These are phyloP conservation scores for Lichtheimia corymbifera DNA, from an alignment of 371 early-diverging fungal genomes.

Conservation along the genomic window DNA sequence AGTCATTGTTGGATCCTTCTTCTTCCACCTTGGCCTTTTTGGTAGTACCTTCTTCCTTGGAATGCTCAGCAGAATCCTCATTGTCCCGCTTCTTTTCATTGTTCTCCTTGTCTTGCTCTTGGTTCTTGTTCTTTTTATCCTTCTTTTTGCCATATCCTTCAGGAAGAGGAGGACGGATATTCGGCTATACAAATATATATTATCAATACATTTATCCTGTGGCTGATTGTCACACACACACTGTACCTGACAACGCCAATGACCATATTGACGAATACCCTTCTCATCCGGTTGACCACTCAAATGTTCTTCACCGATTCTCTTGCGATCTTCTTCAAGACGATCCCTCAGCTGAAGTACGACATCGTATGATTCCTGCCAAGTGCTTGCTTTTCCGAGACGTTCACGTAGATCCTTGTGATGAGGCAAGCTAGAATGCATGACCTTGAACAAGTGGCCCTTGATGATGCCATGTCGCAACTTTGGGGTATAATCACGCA, in stretches of 20 bases:
- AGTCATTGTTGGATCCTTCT: background rate
- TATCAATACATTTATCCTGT: background rate
- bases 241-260: slow-evolving; percentile 61
- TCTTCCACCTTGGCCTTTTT: slow-evolving; percentile 15
- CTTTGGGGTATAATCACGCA: slow-evolving; percentile 36
- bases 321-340: slow-evolving; percentile 49
- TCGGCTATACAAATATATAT: slow-evolving; percentile 59
- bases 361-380: slow-evolving; percentile 65
- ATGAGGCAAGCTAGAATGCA: slow-evolving; percentile 75
- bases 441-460: slow-evolving; percentile 94
- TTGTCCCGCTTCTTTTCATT: too few species aligned
- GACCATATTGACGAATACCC: slow-evolving; percentile 69
- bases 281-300: slow-evolving; percentile 51
- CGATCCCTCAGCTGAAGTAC: slow-evolving; percentile 62
- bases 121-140: slow-evolving; percentile 14
- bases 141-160: slow-evolving; percentile 26
- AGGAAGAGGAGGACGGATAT: slow-evolving; percentile 63
- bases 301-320: slow-evolving; percentile 32
- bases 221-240: background rate
- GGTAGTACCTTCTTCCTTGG: background rate
- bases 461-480: slow-evolving; percentile 70
- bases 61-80: too few species aligned
- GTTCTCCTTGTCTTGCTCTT: slow-evolving; percentile 4
- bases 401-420: slow-evolving; percentile 79
- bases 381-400: slow-evolving; percentile 61